Evolutionary conservation across 345 rosid genomes (phyloP).

Genomic region (Lumnitzera littorea): DNA sequence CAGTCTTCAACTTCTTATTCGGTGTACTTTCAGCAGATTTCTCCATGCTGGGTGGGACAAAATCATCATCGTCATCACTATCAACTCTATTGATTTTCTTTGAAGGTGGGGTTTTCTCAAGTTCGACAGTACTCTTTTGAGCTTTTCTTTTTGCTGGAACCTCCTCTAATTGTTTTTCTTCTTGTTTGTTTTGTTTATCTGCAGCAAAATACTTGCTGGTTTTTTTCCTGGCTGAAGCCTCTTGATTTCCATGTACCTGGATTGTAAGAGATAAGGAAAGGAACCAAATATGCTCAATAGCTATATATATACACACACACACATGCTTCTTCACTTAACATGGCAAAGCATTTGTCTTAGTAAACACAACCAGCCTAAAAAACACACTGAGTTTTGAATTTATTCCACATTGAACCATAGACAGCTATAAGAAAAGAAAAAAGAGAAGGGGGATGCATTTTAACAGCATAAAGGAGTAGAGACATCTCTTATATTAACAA

Average conservation of each 20-base stretch:
- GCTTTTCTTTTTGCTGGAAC: slow-evolving; percentile 64
- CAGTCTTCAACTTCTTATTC: slow-evolving; percentile 74
- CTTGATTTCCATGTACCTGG: slow-evolving; percentile 41
- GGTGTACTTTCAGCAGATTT: slow-evolving; percentile 42
- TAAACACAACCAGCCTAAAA: no score
- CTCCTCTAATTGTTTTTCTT: slow-evolving; percentile 39
- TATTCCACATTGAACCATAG: no score
- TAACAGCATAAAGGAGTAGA: no score
- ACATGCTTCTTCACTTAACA: no score
- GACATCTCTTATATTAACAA: no score
- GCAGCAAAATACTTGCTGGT: slow-evolving; percentile 91
- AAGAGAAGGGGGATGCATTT: no score
- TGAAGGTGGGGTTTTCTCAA: slow-evolving; percentile 36
- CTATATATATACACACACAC: neutral
- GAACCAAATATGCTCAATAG: neutral
- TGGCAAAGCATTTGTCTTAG: no score
- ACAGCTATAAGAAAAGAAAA: no score
- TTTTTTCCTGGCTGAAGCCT: slow-evolving; percentile 57
- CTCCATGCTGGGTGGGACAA: slow-evolving; percentile 39
- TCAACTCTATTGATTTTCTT: slow-evolving; percentile 45
- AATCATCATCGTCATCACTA: slow-evolving; percentile 55
- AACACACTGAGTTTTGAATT: no score
- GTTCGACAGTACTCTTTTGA: slow-evolving; percentile 27
- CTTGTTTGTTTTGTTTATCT: slow-evolving; percentile 54
- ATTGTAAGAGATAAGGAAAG: slow-evolving; percentile 1